Evolutionary conservation across 257 asterid genomes (phyloP), one percentile per base, ranked within the genome.

Genomic region (Cruciata laevipes): DNA sequence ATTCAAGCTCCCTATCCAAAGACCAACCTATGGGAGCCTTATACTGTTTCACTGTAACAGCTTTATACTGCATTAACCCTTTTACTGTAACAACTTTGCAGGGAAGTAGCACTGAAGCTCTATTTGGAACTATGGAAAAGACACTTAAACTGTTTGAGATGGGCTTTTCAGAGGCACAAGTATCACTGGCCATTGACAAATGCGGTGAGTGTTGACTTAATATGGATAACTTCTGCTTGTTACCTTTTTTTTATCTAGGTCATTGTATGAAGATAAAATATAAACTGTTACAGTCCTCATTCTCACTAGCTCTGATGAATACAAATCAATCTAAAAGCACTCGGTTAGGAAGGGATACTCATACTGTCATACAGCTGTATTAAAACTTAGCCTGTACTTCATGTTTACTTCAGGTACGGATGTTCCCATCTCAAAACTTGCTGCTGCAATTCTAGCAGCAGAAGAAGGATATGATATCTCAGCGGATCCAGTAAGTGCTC

Each of bases 111-210:
- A 87, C 88, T 25, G 99, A 90, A 74, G 74, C 79, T 42, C 71
- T 90, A 80, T 88, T 86, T 81, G 87, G 96, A 68, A 87, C 90
- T 60, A 94, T 90, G 99, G 97, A 94, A 76, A 94, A 90, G 84
- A 85, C 97, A 27, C 96, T 94, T 61, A 74, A 73, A 74, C 73
- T 94, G 77, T 85, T 90, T 65, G 97, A 90, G 69, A 94, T 94
- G 92, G 99, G 99, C 51, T 94, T 94, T 77, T 61, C 95, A 21
- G 99, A 94, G 71, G 72, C 81, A 7, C 95, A 89, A 60, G 86
- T 90, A 74, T 94, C 99, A 30, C 71, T 77, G 51, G 96, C 91
- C 78, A 86, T 88, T 75, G 99, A 91, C 66, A 90, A 66, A 81
- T 84, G 87, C 27, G 96, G 97, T 90, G 80, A 84, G 99, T 61